These are phyloP conservation scores for Cephalotrichum gorgonifer DNA, from an alignment of 2,329 filamentous ascomycete genomes.

Conservation along the genomic window DNA sequence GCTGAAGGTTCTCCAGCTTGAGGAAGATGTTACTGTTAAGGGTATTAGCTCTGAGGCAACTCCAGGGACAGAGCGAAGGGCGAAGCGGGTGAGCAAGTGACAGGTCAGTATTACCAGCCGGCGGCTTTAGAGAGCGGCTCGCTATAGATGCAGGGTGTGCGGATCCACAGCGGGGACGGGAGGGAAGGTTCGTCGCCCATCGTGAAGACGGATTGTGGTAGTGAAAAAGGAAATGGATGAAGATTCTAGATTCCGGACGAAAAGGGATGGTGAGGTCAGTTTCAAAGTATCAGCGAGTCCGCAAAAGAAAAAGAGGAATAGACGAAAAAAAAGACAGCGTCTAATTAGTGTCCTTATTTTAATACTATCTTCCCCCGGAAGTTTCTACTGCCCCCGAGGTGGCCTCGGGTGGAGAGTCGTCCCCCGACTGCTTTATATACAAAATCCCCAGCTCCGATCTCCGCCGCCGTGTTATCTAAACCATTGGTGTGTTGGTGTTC, in stretches of 20 bases:
- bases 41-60: not conserved
- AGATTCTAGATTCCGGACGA: not conserved
- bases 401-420: no score
- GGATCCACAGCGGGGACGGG: slow-evolving; percentile 49
- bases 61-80: not conserved
- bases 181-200: slow-evolving; percentile 29
- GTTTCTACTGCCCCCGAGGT: no score
- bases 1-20: slow-evolving; percentile 74
- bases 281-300: not conserved
- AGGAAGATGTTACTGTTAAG: slow-evolving; percentile 58
- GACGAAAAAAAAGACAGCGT: no score
- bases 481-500: no score
- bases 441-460: no score
- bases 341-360: no score
- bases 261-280: not conserved
- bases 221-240: not conserved
- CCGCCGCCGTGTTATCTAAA: no score
- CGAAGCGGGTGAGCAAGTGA: not conserved
- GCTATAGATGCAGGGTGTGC: slow-evolving; percentile 62
- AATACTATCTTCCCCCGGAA: no score
- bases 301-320: not conserved
- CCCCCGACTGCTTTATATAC: no score
- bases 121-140: slow-evolving; percentile 55
- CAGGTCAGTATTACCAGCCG: slow-evolving; percentile 50
- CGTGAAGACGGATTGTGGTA: slow-evolving; percentile 2